These are phyloP conservation scores for Silene coronaria DNA, from an alignment of 179 eudicot species.

Conservation along the genomic window DNA sequence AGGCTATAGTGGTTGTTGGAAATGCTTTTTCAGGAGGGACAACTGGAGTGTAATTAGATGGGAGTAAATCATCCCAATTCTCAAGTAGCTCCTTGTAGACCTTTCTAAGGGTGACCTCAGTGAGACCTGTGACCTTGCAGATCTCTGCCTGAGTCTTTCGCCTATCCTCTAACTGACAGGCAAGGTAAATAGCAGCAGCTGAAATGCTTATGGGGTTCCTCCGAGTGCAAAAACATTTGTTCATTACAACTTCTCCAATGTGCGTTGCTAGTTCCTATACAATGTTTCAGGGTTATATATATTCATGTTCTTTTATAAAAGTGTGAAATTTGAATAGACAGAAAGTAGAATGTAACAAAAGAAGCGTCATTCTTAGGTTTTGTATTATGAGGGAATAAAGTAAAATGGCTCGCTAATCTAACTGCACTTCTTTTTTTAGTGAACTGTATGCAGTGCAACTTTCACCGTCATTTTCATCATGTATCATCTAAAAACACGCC, in stretches of 20 bases:
- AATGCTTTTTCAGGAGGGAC: slow-evolving; percentile 97
- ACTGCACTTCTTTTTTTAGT: too few relatives aligned
- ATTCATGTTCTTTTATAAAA: too few relatives aligned
- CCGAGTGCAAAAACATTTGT: slow-evolving; percentile 97
- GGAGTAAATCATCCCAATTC: slow-evolving; percentile 96
- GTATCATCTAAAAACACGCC: too few relatives aligned
- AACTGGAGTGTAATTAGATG: slow-evolving; percentile 84
- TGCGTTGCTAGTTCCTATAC: slow-evolving; percentile 90
- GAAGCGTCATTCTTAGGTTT: neutral
- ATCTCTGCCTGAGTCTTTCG: slow-evolving; percentile 99
- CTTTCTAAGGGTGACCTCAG: slow-evolving; percentile 88
- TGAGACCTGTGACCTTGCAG: slow-evolving; percentile 92
- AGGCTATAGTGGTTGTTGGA: slow-evolving; percentile 70
- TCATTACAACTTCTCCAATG: slow-evolving; percentile 96
- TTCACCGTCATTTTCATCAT: too few relatives aligned
- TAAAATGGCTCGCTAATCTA: neutral
- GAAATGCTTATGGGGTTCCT: slow-evolving; percentile 95
- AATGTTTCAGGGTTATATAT: neutral
- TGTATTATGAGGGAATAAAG: neutral
- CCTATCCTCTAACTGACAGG: slow-evolving; percentile 89
- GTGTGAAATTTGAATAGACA: neutral
- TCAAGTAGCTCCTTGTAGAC: slow-evolving; percentile 92
- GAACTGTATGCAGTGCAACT: too few relatives aligned
- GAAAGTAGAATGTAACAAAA: too few relatives aligned
- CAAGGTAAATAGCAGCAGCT: slow-evolving; percentile 93